These are phyloP conservation scores for Trichomonas gallinae DNA, from an alignment of 208 protist species.

Conservation along the genomic window DNA sequence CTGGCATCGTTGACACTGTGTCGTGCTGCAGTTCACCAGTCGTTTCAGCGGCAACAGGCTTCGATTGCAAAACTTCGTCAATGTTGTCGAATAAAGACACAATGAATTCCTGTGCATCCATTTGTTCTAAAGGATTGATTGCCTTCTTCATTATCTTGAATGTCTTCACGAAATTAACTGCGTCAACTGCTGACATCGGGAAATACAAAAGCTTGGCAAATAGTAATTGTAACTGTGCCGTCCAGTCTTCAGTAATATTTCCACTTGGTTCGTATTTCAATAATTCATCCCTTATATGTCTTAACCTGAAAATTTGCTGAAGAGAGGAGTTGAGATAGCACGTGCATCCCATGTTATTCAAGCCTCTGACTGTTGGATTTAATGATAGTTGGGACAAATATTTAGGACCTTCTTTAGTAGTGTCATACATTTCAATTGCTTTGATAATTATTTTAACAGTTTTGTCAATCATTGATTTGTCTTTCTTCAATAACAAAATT, in stretches of 20 bases:
- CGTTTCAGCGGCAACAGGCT: background rate
- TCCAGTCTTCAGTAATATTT: background rate
- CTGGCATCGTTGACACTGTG: background rate
- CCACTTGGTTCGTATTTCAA: background rate
- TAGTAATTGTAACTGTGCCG: background rate
- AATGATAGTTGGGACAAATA: background rate
- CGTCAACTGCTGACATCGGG: background rate
- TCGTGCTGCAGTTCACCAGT: background rate
- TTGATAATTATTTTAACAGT: background rate
- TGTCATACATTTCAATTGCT: background rate
- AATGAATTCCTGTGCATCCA: constrained; percentile 8
- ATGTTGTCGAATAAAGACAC: background rate
- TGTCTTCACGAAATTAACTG: background rate
- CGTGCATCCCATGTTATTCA: background rate
- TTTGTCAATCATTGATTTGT: background rate
- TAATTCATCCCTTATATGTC: background rate
- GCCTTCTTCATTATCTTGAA: background rate
- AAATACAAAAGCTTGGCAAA: background rate
- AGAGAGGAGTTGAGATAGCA: background rate
- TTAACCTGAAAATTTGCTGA: background rate
- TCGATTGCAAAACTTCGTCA: background rate
- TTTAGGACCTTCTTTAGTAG: too few species aligned
- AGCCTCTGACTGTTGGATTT: background rate
- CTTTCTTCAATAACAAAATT: background rate
- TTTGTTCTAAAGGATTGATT: background rate